Base-by-base conservation (phyloP, 2,329 filamentous ascomycete genomes). In the Cladosporium cucumerinum region DNA sequence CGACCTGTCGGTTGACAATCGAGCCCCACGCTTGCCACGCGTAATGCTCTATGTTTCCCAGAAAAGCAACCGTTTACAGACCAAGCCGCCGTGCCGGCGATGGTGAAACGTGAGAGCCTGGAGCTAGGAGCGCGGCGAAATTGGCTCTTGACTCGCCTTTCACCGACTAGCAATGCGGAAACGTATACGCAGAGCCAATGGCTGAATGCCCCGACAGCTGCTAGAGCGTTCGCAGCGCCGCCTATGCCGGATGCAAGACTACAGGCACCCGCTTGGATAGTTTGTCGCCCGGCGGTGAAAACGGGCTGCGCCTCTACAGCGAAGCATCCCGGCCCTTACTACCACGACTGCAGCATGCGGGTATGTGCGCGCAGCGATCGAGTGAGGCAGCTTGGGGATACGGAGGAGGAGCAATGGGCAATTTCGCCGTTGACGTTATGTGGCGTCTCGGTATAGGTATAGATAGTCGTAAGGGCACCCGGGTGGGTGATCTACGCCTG, bases 361-460 rank as follows among this genome's bases (percentile, higher is more conserved):
- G 55, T 8, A 3, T 26, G 34, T 51, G 43, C 28, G 26, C 28
- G 58, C 21, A 51, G 55, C 55, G 49, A 46, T 46, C 54, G 54
- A 36, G 21, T 23, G 60, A 16, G 25, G 48, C 60, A 43, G 32
- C 21, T 55, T 32, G 48, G 49, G 26, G 48, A n/a, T 23, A 49
- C 21, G 43, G 59, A 34, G 43, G 43, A 28, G 49, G 25, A 48
- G 59, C 59, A 61, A 39, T 46, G 60, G 60, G 60, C 60, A 62
- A 62, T 62, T 46, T 62, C 49, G 60, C 60, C 60, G 60, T 62
- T 62, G 60, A 62, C 60, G 60, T 62, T 62, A 62, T 62, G 60
- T 62, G 60, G 60, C 60, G 60, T 25, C 34, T 51, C 34, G 51
- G 60, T 62, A 62, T 62, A 39, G 49, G 60, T 62, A 62, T 62